Conservation (phyloP, 2,329 filamentous ascomycete species). For the Paracorniculantispora psalliotae region DNA sequence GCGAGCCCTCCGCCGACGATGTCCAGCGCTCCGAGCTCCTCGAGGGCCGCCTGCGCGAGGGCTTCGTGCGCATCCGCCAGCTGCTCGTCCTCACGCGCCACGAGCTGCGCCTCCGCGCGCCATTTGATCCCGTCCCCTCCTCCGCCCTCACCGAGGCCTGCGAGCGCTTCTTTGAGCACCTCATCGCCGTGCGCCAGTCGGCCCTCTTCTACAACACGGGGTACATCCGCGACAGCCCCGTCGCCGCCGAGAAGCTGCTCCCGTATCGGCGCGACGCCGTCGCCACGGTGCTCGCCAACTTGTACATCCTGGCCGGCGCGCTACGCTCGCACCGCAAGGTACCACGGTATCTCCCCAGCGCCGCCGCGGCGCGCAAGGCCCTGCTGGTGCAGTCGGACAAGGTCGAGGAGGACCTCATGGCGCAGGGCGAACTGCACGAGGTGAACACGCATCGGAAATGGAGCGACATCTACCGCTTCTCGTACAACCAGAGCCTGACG, state of each 20-base stretch:
- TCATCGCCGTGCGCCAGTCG: slow-evolving; percentile 53
- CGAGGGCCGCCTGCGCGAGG: slow-evolving; percentile 55
- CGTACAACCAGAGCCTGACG: slow-evolving; percentile 48
- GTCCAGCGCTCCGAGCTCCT: slow-evolving; percentile 51
- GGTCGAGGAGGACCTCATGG: slow-evolving; percentile 35
- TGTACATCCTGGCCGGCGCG: slow-evolving; percentile 54
- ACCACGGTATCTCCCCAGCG: slow-evolving; percentile 52
- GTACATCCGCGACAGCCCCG: slow-evolving; percentile 44
- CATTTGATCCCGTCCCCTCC: slow-evolving; percentile 53
- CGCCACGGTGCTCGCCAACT: slow-evolving; percentile 51
- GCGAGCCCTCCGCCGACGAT: slow-evolving; percentile 46
- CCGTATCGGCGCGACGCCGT: slow-evolving; percentile 51
- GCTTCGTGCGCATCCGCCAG: slow-evolving; percentile 53
- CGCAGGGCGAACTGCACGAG: slow-evolving; percentile 18
- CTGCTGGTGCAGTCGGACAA: slow-evolving; percentile 46
- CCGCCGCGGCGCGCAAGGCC: slow-evolving; percentile 47
- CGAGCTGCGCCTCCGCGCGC: slow-evolving; percentile 53
- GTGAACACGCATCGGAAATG: slow-evolving; percentile 40
- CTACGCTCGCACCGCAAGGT: slow-evolving; percentile 45
- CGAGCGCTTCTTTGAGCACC: slow-evolving; percentile 55
- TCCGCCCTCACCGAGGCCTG: slow-evolving; percentile 50
- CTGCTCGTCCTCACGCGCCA: slow-evolving; percentile 53
- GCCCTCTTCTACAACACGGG: slow-evolving; percentile 53
- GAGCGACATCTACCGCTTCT: slow-evolving; percentile 54
- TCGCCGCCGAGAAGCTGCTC: slow-evolving; percentile 45